These are phyloP conservation scores for Hanseniaspora uvarum DNA, from an alignment of 1,139 yeast genomes.

Conservation along the genomic window DNA sequence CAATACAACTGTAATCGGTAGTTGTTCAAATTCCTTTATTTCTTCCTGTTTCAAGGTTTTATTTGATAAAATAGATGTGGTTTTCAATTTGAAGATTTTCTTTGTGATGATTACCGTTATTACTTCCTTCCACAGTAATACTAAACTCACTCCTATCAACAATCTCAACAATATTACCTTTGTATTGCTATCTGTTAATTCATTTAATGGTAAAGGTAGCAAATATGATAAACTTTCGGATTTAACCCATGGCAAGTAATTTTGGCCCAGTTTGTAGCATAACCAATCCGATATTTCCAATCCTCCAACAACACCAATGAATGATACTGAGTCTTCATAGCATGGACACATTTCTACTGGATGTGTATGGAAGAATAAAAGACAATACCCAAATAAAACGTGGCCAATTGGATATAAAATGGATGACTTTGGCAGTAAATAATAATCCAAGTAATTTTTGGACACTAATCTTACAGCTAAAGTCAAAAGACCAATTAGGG, in stretches of 20 bases:
- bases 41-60: slow-evolving; percentile 20
- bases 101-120: slow-evolving; percentile 11
- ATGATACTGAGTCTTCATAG: slow-evolving; percentile 90
- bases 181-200: too few species aligned
- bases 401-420: slow-evolving; percentile 36
- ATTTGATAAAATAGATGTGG: slow-evolving; percentile 21
- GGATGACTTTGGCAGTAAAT: background rate
- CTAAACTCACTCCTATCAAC: slow-evolving; percentile 26
- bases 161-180: slow-evolving; percentile 5
- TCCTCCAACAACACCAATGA: slow-evolving; percentile 80
- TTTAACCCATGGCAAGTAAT: slow-evolving; percentile 9
- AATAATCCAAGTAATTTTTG: background rate
- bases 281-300: slow-evolving; percentile 50
- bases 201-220: background rate
- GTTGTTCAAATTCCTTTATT: slow-evolving; percentile 25
- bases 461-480: slow-evolving; percentile 35
- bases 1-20: slow-evolving; percentile 25
- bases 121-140: slow-evolving; percentile 26
- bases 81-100: slow-evolving; percentile 24
- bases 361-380: slow-evolving; percentile 63
- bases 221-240: background rate
- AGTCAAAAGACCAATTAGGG: slow-evolving; percentile 47
- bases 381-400: slow-evolving; percentile 37
- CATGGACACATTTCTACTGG: slow-evolving; percentile 96
- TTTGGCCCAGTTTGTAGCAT: slow-evolving; percentile 20